Evolutionary conservation across 2,329 filamentous ascomycete species (phyloP).

Genomic region (Trichophyton benhamiae): DNA sequence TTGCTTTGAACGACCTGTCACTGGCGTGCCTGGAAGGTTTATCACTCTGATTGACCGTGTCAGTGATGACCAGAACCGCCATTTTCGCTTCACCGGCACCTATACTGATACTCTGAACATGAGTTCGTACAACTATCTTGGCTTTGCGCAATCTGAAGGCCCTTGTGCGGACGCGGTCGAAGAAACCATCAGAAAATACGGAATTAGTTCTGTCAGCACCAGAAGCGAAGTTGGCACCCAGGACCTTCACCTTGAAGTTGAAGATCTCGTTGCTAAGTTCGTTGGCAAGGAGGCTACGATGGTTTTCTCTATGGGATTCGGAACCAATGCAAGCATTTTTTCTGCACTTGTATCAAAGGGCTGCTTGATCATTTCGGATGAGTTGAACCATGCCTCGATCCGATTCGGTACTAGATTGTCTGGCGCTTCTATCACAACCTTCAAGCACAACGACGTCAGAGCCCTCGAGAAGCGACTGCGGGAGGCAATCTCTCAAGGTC

Average conservation of each 20-base stretch:
- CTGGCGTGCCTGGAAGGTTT: slow-evolving; percentile 84
- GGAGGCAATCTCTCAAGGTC: slow-evolving; percentile 88
- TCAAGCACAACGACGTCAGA: slow-evolving; percentile 93
- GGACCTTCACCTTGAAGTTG: slow-evolving; percentile 78
- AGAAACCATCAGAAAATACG: slow-evolving; percentile 70
- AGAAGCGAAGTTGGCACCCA: slow-evolving; percentile 74
- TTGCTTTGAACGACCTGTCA: slow-evolving; percentile 85
- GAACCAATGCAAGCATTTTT: slow-evolving; percentile 88
- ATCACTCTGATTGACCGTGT: slow-evolving; percentile 86
- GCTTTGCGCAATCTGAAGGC: slow-evolving; percentile 93
- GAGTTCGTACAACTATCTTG: slow-evolving; percentile 99
- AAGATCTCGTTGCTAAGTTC: slow-evolving; percentile 77
- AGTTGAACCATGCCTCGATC: slow-evolving; percentile 95
- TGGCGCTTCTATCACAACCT: slow-evolving; percentile 86
- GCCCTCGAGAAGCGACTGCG: slow-evolving; percentile 77
- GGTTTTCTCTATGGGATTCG: slow-evolving; percentile 98
- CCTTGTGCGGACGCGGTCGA: slow-evolving; percentile 91
- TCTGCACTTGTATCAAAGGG: slow-evolving; percentile 86
- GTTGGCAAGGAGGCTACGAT: slow-evolving; percentile 90
- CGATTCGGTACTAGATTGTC: slow-evolving; percentile 89
- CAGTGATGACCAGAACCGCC: slow-evolving; percentile 81
- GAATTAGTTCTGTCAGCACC: slow-evolving; percentile 69
- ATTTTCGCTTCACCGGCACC: slow-evolving; percentile 79
- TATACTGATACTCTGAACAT: slow-evolving; percentile 92
- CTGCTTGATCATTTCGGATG: slow-evolving; percentile 87